phyloP scores from a whole-genome alignment of 192 early-diverging fungal genomes.

The Podila minutissima region DNA sequence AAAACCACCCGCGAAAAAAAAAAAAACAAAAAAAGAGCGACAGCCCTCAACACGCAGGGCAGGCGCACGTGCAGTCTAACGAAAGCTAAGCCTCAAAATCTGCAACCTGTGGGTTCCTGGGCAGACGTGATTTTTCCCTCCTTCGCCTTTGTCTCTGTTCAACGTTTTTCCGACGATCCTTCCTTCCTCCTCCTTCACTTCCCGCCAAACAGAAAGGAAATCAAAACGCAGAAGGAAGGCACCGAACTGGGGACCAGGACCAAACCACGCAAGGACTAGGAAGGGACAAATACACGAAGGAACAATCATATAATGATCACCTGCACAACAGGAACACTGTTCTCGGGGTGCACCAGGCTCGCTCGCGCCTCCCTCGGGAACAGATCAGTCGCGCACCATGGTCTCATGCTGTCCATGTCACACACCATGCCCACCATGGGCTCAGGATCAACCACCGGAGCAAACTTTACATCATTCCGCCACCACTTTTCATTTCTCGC shows the following conservation, averaged over 20 bases:
- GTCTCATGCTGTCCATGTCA: neutral
- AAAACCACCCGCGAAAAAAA: too few species aligned
- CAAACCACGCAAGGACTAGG: too few species aligned
- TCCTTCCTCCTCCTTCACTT: neutral
- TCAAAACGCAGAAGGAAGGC: too few species aligned
- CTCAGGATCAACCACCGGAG: neutral
- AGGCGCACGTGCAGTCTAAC: neutral
- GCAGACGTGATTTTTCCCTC: neutral
- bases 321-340: too few species aligned
- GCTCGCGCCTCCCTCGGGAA: neutral
- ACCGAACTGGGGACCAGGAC: too few species aligned
- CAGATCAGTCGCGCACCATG: neutral
- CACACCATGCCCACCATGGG: neutral
- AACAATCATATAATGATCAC: too few species aligned
- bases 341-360: neutral
- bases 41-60: too few species aligned
- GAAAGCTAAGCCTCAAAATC: neutral
- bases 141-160: neutral
- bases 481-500: conserved; percentile 3
- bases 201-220: neutral
- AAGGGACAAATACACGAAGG: too few species aligned
- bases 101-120: too few species aligned
- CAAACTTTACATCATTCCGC: neutral
- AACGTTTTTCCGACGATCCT: neutral
- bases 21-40: neutral